Base-by-base conservation (phyloP, 129 eudicot genomes). In the Tagetes patula region DNA sequence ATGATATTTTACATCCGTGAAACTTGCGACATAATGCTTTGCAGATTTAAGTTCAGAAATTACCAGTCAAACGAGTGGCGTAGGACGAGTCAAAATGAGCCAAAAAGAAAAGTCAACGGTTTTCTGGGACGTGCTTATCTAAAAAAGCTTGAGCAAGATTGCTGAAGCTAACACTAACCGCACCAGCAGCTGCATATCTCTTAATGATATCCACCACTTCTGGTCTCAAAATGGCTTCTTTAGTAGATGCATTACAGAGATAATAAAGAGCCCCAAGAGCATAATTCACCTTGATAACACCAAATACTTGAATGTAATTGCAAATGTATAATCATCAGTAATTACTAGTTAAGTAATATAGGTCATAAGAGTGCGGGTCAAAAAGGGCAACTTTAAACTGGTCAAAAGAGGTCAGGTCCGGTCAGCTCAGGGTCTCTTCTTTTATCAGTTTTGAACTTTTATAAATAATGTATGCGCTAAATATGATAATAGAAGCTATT, bases 261-360 rank as follows among this genome's bases (percentile, higher is more conserved):
- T 93, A 93, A 73, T 89, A 93, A 50, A 90, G 62, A 58, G 96
- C 95, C 52, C 84, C 87, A 37, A 94, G 78, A 48, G 96, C 96
- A 75, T 90, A 90, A 63, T 81, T 90, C 61, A 94, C 97, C 95
- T 91, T n/a, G n/a, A n/a, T n/a, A n/a, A n/a, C n/a, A 72, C 62
- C 45, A 7, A 2, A 52, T 42, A 65, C 63, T 41, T 52, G 3
- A 64, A 39, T 20, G 31, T 30, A 14, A 52, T n/a, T 3, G 0
- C 40, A 48, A 47, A 11, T 0, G 38, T 13, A 60, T 13, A 41
- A 34, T 8, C 20, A 9, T 69, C 50, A 45, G 49, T 8, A 66
- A 73, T 14, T 12, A 62, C 45, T 11, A 62, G 6, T 0, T 54
- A 10, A 11, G 36, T 27, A 27, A 6, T 6, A 1, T 40, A 36